phyloP scores from a whole-genome alignment of 441 rosid genomes.

The Mallotus japonicus region DNA sequence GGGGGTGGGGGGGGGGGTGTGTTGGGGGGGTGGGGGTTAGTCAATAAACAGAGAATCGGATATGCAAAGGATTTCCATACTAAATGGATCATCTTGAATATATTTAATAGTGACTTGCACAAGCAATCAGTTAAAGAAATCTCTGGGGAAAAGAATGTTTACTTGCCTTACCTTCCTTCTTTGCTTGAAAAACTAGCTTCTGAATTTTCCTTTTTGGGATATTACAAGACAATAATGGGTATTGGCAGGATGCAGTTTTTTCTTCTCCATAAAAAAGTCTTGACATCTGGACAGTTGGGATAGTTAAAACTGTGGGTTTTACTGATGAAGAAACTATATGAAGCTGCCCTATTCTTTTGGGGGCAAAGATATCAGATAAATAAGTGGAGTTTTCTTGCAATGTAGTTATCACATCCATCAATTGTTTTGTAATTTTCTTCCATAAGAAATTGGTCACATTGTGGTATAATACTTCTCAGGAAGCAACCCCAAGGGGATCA shows the following conservation, averaged over 20 bases:
- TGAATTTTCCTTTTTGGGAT: not conserved
- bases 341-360: not conserved
- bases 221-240: not conserved
- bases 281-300: not conserved
- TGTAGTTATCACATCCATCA: not conserved
- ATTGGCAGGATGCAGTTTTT: not conserved
- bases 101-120: no score
- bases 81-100: no score
- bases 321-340: not conserved
- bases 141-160: not conserved
- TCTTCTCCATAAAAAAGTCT: not conserved
- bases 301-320: not conserved
- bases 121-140: no score
- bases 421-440: not conserved
- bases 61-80: no score
- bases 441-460: slow-evolving; percentile 23
- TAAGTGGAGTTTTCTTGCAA: not conserved
- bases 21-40: no score
- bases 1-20: no score
- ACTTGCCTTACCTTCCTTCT: not conserved
- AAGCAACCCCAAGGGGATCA: slow-evolving; percentile 34
- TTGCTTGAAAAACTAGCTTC: not conserved
- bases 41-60: no score
- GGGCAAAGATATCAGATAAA: not conserved
- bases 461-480: slow-evolving; percentile 25